These are phyloP conservation scores for Psilocybe cyanescens DNA, from an alignment of 768 basidiomycete species.

Conservation along the genomic window DNA sequence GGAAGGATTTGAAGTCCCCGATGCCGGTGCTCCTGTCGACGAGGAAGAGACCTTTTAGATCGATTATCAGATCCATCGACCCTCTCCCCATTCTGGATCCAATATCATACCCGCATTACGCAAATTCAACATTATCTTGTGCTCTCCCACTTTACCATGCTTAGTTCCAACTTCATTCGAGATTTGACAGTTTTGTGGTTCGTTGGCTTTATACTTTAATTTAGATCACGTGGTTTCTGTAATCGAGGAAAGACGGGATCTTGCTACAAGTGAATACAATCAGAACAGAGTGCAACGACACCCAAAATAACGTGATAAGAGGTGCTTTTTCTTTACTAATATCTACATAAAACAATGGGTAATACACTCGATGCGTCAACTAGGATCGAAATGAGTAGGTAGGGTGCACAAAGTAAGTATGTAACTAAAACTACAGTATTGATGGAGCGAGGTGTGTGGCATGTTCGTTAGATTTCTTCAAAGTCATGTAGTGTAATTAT, in stretches of 20 bases:
- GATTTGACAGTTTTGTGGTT: not conserved
- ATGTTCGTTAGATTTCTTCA: not conserved
- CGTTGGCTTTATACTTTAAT: not conserved
- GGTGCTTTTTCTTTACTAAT: too few relatives aligned
- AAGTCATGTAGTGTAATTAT: not conserved
- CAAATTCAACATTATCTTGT: not conserved
- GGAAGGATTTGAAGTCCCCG: slow-evolving; percentile 95
- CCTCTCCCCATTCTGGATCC: not conserved
- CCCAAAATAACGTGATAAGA: too few relatives aligned
- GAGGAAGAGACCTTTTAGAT: slow-evolving; percentile 56
- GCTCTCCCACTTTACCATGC: not conserved
- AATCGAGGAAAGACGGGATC: too few relatives aligned
- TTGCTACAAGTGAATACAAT: too few relatives aligned
- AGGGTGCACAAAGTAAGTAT: too few relatives aligned
- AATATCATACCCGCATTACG: slow-evolving; percentile 2
- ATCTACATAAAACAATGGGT: not conserved
- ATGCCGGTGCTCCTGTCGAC: slow-evolving; percentile 54
- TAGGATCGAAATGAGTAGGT: too few relatives aligned
- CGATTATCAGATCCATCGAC: not conserved
- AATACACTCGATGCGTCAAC: not conserved
- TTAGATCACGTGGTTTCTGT: not conserved
- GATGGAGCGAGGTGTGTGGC: not conserved
- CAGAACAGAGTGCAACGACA: too few relatives aligned
- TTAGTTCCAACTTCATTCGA: not conserved
- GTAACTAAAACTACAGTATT: not conserved